Percentiles rank a stretch among this genome's conserved stretches.
These are phyloP conservation scores for Penicillium coprophilum DNA, from an alignment of 495 filamentous ascomycete genomes.

Conservation along the genomic window DNA sequence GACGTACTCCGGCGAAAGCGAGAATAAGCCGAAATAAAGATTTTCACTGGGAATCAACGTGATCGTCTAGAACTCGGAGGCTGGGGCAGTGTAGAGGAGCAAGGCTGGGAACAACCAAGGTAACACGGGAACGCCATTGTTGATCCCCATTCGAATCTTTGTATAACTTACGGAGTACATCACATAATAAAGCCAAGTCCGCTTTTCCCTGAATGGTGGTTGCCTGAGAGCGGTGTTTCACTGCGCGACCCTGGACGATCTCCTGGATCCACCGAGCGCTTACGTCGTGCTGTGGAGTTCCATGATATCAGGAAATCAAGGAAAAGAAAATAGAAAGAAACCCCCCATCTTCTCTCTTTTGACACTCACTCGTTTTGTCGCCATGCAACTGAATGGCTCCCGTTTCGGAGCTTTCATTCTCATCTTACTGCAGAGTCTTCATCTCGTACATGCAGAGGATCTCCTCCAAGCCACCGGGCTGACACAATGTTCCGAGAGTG, in stretches of 20 bases:
- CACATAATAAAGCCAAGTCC: neutral
- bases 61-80: neutral
- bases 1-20: neutral
- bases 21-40: neutral
- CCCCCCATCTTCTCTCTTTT: constrained; percentile 1
- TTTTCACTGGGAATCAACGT: neutral
- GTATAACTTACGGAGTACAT: neutral
- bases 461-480: constrained; percentile 63
- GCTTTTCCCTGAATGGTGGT: neutral
- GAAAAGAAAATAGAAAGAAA: neutral
- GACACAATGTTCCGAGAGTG: constrained; percentile 64
- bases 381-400: constrained; percentile 10
- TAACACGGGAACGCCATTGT: neutral
- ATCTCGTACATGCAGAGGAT: constrained; percentile 53
- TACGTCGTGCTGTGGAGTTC: constrained; percentile 16
- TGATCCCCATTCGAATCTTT: neutral
- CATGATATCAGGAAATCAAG: constrained; percentile 10
- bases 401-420: constrained; percentile 4
- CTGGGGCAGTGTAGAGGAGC: neutral
- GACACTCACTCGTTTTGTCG: constrained; percentile 9
- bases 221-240: constrained; percentile 8
- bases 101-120: neutral
- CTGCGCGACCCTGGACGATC: constrained; percentile 3
- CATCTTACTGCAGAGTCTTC: constrained; percentile 13
- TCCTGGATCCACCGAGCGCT: constrained; percentile 12